Evolutionary conservation across 1,284 basidiomycete species (phyloP).

Genomic region (Fistulina hepatica): DNA sequence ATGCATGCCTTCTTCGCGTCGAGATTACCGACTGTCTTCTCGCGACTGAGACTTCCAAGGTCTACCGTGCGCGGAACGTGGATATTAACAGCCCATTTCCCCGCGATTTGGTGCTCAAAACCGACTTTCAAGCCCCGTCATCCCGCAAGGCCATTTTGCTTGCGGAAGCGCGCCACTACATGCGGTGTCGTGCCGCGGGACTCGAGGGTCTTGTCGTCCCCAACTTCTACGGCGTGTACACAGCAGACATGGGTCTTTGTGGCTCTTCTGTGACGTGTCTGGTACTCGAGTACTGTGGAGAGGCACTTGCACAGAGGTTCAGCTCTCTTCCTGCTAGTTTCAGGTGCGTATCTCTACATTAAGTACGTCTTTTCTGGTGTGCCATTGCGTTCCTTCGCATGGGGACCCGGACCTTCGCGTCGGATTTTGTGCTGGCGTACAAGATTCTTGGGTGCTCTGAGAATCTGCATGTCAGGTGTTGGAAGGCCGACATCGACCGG

Average conservation of each 20-base stretch:
- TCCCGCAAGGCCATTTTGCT: slow-evolving; percentile 51
- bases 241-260: slow-evolving; percentile 35
- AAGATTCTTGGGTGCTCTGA: background rate
- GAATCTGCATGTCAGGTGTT: background rate
- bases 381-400: background rate
- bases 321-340: too few relatives aligned
- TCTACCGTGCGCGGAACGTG: too few relatives aligned
- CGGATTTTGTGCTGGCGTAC: too few relatives aligned
- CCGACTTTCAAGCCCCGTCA: slow-evolving; percentile 66
- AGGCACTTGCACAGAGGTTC: too few relatives aligned
- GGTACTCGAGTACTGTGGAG: slow-evolving; percentile 27
- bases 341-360: too few relatives aligned
- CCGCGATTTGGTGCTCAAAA: background rate
- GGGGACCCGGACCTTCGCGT: too few relatives aligned
- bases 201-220: background rate
- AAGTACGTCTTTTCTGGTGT: too few relatives aligned
- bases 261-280: slow-evolving; percentile 62
- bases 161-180: background rate
- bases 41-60: too few relatives aligned
- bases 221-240: background rate
- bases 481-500: background rate
- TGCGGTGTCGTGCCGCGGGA: background rate
- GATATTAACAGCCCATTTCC: too few relatives aligned
- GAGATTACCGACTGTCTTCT: too few relatives aligned
- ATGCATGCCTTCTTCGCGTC: too few relatives aligned